Evolutionary conservation across 2,329 filamentous ascomycete species (phyloP).

Genomic region (Parastagonospora avenae): DNA sequence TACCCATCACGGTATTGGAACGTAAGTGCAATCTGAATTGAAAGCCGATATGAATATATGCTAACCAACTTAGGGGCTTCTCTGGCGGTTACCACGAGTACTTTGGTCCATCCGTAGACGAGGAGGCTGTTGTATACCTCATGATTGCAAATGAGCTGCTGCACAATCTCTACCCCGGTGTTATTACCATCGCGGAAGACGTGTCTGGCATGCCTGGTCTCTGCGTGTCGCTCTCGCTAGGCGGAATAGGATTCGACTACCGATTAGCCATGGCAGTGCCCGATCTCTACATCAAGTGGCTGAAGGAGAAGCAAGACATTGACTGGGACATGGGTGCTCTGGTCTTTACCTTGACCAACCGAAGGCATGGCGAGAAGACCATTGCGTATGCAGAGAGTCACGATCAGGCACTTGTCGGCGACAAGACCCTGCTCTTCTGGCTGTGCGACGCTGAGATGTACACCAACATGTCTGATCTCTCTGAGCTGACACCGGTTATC

Average conservation of each 20-base stretch:
- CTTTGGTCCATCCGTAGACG: conserved; percentile 86
- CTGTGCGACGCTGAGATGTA: conserved; percentile 97
- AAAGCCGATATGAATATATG: not conserved
- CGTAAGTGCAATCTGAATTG: conserved; percentile 62
- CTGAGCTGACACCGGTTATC: conserved; percentile 84
- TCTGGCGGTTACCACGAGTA: conserved; percentile 98
- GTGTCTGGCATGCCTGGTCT: conserved; percentile 99
- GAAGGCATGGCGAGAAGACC: conserved; percentile 94
- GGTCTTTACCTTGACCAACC: conserved; percentile 86
- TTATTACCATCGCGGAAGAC: conserved; percentile 93
- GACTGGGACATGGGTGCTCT: conserved; percentile 91
- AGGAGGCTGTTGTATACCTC: conserved; percentile 91
- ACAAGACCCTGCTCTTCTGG: conserved; percentile 98
- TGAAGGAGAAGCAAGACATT: conserved; percentile 90
- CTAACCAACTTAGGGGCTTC: conserved; percentile 71
- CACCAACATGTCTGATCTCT: conserved; percentile 91
- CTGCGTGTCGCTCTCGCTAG: conserved; percentile 81
- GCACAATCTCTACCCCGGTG: conserved; percentile 83
- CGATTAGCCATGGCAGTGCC: conserved; percentile 96
- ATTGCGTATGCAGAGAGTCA: conserved; percentile 98
- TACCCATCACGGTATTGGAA: conserved; percentile 92
- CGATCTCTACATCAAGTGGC: conserved; percentile 98
- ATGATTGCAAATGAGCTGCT: conserved; percentile 97
- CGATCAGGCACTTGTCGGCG: conserved; percentile 95
- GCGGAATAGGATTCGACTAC: conserved; percentile 96